These are phyloP conservation scores for Petunia secreta DNA, from an alignment of 257 asterid species.

Conservation along the genomic window DNA sequence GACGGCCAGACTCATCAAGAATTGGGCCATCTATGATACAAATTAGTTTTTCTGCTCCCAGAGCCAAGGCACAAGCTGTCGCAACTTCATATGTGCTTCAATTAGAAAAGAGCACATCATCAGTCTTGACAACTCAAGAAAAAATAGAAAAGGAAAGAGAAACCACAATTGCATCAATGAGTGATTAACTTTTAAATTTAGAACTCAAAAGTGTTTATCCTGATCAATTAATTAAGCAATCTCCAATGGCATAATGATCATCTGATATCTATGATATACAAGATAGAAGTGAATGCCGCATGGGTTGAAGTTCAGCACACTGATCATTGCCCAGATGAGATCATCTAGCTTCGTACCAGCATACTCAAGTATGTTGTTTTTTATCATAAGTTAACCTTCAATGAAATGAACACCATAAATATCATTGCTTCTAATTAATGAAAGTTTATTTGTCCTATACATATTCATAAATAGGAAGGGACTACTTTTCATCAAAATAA, in stretches of 20 bases:
- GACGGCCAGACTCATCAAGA: constrained; percentile 72
- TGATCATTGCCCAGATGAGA: background rate
- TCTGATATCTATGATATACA: background rate
- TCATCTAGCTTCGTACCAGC: background rate
- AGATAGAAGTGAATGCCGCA: background rate
- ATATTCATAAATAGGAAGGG: background rate
- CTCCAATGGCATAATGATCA: constrained; percentile 14
- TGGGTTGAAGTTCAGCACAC: constrained; percentile 3
- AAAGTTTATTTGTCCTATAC: background rate
- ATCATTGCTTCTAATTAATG: background rate
- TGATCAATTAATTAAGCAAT: background rate
- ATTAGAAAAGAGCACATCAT: constrained; percentile 28
- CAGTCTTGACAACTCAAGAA: constrained; percentile 16
- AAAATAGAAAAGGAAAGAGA: background rate
- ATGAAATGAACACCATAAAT: constrained; percentile 1
- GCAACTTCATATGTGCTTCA: constrained; percentile 96
- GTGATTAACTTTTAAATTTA: background rate
- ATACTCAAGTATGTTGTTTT: background rate
- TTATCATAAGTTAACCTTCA: background rate
- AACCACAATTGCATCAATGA: background rate
- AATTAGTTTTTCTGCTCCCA: constrained; percentile 87
- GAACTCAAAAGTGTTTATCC: background rate
- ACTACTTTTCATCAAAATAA: background rate
- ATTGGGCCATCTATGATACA: constrained; percentile 93
- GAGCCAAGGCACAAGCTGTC: constrained; percentile 95